Evolutionary conservation across 116 monocot genomes (phyloP), one percentile per base, ranked within the genome.

Genomic region (Phalaenopsis hybrid): DNA sequence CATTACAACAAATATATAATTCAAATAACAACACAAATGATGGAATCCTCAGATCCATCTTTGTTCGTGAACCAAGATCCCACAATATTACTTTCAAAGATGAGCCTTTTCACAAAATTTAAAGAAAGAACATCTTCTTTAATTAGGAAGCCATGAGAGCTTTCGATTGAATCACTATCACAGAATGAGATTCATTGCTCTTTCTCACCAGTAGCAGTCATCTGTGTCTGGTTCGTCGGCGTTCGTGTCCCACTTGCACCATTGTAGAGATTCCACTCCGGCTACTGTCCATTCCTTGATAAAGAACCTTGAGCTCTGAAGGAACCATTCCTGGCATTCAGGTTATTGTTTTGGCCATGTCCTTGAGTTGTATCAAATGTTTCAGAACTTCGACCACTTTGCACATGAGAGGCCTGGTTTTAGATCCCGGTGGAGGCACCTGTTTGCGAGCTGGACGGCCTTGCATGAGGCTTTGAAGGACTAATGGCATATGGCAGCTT

Each of bases 321-420:
- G 17, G 75, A 37, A 4, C 48, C 23, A 33, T 46, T 75, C 20
- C 23, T 75, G 75, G 75, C 3, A 46, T 46, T 46, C 9, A 33
- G n/a, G 75, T 44, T 75, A 45, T 2, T n/a, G 45, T n/a, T 75
- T 21, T 46, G 45, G 75, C 84, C 84, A 80, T 80, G 84, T 84
- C 84, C 55, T 80, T 75, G 79, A 84, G 80, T 59, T 84, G 80
- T 28, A 84, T 31, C 49, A 84, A 49, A 12, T 74, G 84, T 48
- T 84, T 80, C 15, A 84, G 84, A 33, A 37, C 58, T 50, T 79
- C 74, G 7, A 84, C 84, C 43, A 84, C 84, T 41, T 84, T 63
- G 3, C 80, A 80, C 84, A 80, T 84, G 45, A 79, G 84, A 61
- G 84, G 84, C 48, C 84, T 57, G 6, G 80, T 74, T 70, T 84